Base-by-base conservation (phyloP, 208 protist species). In the Herpetomonas muscarum region DNA sequence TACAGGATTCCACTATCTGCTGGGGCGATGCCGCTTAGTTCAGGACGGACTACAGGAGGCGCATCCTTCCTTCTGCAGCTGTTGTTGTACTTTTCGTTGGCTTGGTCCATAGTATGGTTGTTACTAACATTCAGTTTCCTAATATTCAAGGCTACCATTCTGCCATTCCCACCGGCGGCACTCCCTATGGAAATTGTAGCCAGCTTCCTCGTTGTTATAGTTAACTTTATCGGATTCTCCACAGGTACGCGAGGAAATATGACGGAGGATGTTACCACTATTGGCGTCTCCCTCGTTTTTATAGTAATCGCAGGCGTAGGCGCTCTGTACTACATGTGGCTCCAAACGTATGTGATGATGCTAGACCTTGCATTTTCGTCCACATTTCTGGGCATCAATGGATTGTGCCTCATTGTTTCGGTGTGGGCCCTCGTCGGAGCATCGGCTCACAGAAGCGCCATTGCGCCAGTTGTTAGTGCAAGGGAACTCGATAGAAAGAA, bases 291-390 rank as follows among this genome's bases (percentile, higher is more conserved):
- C 4, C 21, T 81, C 26, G 34, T 49, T 4, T 51, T 87, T 9
- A 41, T 77, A 22, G 17, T 75, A 53, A 28, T 84, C 32, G 53
- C 57, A 12, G 56, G 54, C 4, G 47, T 68, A 53, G 80, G 75
- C 17, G 72, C 67, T 19, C 39, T 81, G 19, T 87, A 83, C 49
- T 87, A 74, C 56, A 87, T 83, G 80, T 87, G 80, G 75, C 51
- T 87, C 1, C 80, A 87, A 58, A 80, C 80, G 30, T 87, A 87
- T 41, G 76, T 87, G 21, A 78, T 81, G 69, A 69, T 58, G 65
- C 61, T 87, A 1, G 80, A 87, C 46, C 37, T 87, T 12, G 73
- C 45, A 10, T 74, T 87, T 51, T 87, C 80, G 24, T 68, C 76
- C 3, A 67, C 52, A 19, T 66, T 81, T 10, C 55, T 87, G 32